Evolutionary conservation across 805 yeast genomes (phyloP).

Genomic region (Sugiyamaella qingdaonensis): DNA sequence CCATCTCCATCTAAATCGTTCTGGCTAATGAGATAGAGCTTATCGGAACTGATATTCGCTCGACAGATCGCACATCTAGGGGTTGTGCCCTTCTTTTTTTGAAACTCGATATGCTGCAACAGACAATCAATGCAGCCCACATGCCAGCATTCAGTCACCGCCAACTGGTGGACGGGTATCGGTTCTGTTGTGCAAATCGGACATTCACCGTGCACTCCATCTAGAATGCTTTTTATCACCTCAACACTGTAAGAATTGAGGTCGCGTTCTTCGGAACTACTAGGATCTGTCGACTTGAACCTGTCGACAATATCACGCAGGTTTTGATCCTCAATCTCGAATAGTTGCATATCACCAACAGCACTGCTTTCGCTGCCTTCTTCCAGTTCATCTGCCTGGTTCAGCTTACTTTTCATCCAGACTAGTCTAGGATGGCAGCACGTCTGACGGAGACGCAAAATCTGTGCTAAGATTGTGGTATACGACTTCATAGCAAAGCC

Average conservation of each 20-base stretch:
- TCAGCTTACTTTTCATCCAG: constrained; percentile 23
- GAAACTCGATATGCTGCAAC: constrained; percentile 69
- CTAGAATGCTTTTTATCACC: constrained; percentile 26
- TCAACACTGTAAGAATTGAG: constrained; percentile 22
- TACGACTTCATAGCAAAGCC: constrained; percentile 72
- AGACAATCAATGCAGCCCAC: constrained; percentile 71
- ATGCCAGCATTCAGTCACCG: constrained; percentile 78
- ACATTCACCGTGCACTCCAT: constrained; percentile 58
- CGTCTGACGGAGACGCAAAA: constrained; percentile 76
- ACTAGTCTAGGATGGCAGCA: constrained; percentile 81
- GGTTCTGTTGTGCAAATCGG: constrained; percentile 77
- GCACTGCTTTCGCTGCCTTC: constrained; percentile 12
- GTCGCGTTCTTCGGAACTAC: constrained; percentile 12
- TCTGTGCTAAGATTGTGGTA: constrained; percentile 75
- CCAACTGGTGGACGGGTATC: constrained; percentile 48
- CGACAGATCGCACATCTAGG: constrained; percentile 79
- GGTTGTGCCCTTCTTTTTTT: constrained; percentile 41
- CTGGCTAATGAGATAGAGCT: constrained; percentile 42
- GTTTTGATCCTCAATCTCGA: constrained; percentile 26
- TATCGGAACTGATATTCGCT: constrained; percentile 44
- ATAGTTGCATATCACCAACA: constrained; percentile 9
- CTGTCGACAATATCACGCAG: constrained; percentile 19
- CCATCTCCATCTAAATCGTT: constrained; percentile 19
- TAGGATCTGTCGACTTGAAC: constrained; percentile 15
- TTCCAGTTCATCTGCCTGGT: constrained; percentile 8